Percentiles rank a stretch among this genome's conserved stretches.
Conservation (phyloP, 805 yeast species). For the Saccharomycopsis oosterbeekiorum region DNA sequence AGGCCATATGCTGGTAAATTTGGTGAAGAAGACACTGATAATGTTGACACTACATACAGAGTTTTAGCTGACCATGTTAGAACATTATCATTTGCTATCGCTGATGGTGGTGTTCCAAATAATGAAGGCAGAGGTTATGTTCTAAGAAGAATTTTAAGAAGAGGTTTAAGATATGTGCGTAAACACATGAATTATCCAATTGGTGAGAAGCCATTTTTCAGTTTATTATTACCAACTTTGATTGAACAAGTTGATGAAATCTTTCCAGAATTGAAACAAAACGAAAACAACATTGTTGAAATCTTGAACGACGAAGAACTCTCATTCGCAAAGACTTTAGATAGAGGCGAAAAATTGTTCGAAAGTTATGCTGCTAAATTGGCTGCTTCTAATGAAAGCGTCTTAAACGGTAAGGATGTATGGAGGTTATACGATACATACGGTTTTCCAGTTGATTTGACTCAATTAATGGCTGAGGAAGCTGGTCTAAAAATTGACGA, state of each 20-base stretch:
- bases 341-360: constrained; percentile 94
- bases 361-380: constrained; percentile 88
- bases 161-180: constrained; percentile 96
- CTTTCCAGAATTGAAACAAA: constrained; percentile 72
- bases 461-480: constrained; percentile 98
- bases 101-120: constrained; percentile 99
- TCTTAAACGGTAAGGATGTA: constrained; percentile 85
- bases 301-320: constrained; percentile 93
- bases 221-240: constrained; percentile 84
- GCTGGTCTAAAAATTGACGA: constrained; percentile 89
- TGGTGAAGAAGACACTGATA: constrained; percentile 87
- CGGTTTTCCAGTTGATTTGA: constrained; percentile 98
- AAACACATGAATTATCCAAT: constrained; percentile 94
- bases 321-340: constrained; percentile 89
- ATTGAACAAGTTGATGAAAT: constrained; percentile 78
- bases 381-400: constrained; percentile 59
- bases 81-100: constrained; percentile 89
- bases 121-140: constrained; percentile 99
- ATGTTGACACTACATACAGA: constrained; percentile 96
- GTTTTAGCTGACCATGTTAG: constrained; percentile 98
- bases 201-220: constrained; percentile 69
- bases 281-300: constrained; percentile 70
- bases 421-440: constrained; percentile 98
- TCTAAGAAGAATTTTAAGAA: constrained; percentile 88
- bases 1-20: constrained; percentile 88